Evolutionary conservation across 495 filamentous ascomycete species (phyloP), one percentile per base, ranked within the genome.

Genomic region (Aspergillus sclerotioniger): DNA sequence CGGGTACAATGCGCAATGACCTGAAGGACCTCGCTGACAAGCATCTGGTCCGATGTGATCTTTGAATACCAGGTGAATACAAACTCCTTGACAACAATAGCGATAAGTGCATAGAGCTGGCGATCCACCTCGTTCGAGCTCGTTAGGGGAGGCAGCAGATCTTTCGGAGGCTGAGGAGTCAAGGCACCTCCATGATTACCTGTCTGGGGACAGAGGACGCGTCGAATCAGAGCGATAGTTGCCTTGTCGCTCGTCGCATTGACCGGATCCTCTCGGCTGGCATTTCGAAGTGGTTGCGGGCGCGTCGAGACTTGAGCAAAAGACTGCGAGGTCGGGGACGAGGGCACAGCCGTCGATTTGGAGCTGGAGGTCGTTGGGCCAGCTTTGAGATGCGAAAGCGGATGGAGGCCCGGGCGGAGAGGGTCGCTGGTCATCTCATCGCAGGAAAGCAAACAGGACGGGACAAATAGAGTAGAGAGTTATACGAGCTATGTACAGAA

Each of bases 11-110:
- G 91, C 48, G 92, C 94, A 58, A 97, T 88, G 53, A 96, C 85
- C 66, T 87, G 86, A 32, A 98, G 79, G 44, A 96, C 82, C 72
- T 97, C 95, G 63, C 88, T 84, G 51, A 92, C 86, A 61, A 98
- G 90, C 1, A 82, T 78, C 57, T 91, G 87, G 69, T 98, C 95
- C 4, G 91, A 82, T 2, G 93, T 98, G 67, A 98, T 91, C 65
- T 88, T 90, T 47, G 79, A 80, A 73, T 98, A 98, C 94, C 94
- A 98, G 54, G 85, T 88, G 56, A 91, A 85, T 19, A 98, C 88
- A 69, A 90, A 91, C 60, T 96, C 93, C 64, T 87, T 84, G 51
- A 96, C 81, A 59, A 98, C 84, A 54, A 96, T 86, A 33, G 94
- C 88, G 53, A 98, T 81, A 25, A 98, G 79, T 12, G 90, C 94